Conservation (phyloP, 345 rosid species). For the Pistacia atlantica region DNA sequence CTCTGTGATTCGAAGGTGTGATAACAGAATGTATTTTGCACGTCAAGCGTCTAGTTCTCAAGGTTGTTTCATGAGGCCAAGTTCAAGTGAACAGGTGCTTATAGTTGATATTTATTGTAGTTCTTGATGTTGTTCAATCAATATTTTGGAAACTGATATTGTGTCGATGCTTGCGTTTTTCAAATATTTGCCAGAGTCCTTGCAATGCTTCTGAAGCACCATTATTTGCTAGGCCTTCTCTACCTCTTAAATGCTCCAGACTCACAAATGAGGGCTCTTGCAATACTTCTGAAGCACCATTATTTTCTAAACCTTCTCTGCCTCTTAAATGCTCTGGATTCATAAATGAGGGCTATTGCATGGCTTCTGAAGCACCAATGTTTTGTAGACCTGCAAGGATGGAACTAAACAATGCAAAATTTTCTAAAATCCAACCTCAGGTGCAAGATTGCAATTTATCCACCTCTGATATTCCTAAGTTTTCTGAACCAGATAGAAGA, state of each 20-base stretch:
- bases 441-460: conserved; percentile 25
- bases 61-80: conserved; percentile 74
- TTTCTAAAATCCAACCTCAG: conserved; percentile 17
- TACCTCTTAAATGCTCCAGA: conserved; percentile 15
- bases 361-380: conserved; percentile 36
- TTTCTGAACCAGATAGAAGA: conserved; percentile 44
- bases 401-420: conserved; percentile 23
- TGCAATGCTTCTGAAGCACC: conserved; percentile 34
- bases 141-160: conserved; percentile 9
- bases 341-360: conserved; percentile 12
- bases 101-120: neutral
- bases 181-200: conserved; percentile 8
- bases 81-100: conserved; percentile 50
- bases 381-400: conserved; percentile 51
- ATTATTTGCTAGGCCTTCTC: conserved; percentile 36
- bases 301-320: conserved; percentile 37
- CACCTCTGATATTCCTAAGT: conserved; percentile 42
- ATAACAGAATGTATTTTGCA: conserved; percentile 57
- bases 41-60: conserved; percentile 70
- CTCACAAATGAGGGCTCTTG: conserved; percentile 15
- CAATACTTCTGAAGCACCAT: conserved; percentile 34
- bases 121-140: conserved; percentile 2
- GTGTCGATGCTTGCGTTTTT: neutral
- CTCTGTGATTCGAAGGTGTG: conserved; percentile 51
- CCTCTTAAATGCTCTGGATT: conserved; percentile 17